These are phyloP conservation scores for Monoraphidium neglectum DNA, from an alignment of 139 green algal species.

Conservation along the genomic window DNA sequence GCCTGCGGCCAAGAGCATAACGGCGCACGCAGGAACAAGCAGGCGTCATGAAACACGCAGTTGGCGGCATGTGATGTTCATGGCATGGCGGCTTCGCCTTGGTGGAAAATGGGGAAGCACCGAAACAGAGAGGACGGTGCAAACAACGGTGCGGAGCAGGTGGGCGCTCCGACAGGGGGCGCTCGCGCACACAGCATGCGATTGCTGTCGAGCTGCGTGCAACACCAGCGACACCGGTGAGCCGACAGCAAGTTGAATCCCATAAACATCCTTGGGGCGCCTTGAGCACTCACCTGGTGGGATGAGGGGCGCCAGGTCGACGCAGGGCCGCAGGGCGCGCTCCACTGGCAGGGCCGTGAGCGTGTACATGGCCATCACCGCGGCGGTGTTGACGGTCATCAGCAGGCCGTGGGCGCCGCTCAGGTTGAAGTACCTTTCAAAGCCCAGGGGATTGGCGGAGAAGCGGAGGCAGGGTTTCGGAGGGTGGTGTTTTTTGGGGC, in stretches of 20 bases:
- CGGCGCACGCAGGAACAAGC: neutral
- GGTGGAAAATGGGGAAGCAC: too few relatives aligned
- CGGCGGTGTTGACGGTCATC: slow-evolving; percentile 26
- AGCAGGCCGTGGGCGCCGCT: slow-evolving; percentile 33
- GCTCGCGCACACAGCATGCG: too few relatives aligned
- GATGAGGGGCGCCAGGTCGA: slow-evolving; percentile 35
- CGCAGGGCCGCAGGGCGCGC: slow-evolving; percentile 12
- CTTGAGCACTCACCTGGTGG: slow-evolving; percentile 30
- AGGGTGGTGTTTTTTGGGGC: too few relatives aligned
- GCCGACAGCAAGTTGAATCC: neutral
- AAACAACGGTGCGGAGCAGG: too few relatives aligned
- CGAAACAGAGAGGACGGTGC: too few relatives aligned
- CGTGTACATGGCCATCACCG: slow-evolving; percentile 32
- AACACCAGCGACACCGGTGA: neutral
- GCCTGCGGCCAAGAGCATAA: slow-evolving; percentile 23
- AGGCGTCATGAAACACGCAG: too few relatives aligned
- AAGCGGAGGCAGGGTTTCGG: too few relatives aligned
- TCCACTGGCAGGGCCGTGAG: slow-evolving; percentile 6
- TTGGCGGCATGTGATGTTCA: too few relatives aligned
- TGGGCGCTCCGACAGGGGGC: too few relatives aligned
- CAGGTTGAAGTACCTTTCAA: slow-evolving; percentile 32
- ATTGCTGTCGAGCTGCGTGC: too few relatives aligned
- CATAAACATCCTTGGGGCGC: neutral
- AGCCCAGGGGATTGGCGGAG: too few relatives aligned
- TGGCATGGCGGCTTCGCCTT: too few relatives aligned